Base-by-base conservation (phyloP, 108 stramenopile genomes). In the Schizochytrium sp. region DNA sequence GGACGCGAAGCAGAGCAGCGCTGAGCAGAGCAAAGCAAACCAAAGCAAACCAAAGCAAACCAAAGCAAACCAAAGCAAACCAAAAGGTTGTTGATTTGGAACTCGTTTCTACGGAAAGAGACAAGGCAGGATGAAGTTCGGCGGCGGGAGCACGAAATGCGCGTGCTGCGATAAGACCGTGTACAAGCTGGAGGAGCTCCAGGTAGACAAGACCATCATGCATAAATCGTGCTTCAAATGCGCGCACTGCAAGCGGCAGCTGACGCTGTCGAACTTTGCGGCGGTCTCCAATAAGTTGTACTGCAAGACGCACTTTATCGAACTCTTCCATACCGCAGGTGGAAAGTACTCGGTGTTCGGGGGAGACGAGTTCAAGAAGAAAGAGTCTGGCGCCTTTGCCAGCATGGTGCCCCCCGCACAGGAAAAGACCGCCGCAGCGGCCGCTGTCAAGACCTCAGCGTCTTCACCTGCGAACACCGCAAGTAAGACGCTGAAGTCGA, bases 301-400 rank as follows among this genome's bases (percentile, higher is more conserved):
- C 51, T 83, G 76, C 76, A 83, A 83, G 76, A 83, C 76, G n/a
- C 76, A 83, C 76, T 83, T 83, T 23, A 53, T 83, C 48, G 76
- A 83, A 45, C 76, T 83, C n/a, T 83, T 83, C 51, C 76, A 83
- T 34, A 45, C 76, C 2, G 76, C 76, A 16, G 76, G 76, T 45
- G 76, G 76, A 10, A 83, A 83, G 76, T 83, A 83, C 51, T 83
- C 76, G 10, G 76, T 83, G 19, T 83, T 83, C 76, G 76, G 76
- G 6, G 76, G 51, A 6, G 76, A 53, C 16, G n/a, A 21, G 23
- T 83, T 83, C 76, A 83, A 83, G 51, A 83, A 21, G 76, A 83
- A 83, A 5, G 76, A 83, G 76, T 83, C 76, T 6, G 76, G 76
- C 45, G 45, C 76, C 41, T 69, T 69, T 18, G 63, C 63, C n/a